Evolutionary conservation across 441 rosid species (phyloP).

Genomic region (Rhodomyrtus psidioides): DNA sequence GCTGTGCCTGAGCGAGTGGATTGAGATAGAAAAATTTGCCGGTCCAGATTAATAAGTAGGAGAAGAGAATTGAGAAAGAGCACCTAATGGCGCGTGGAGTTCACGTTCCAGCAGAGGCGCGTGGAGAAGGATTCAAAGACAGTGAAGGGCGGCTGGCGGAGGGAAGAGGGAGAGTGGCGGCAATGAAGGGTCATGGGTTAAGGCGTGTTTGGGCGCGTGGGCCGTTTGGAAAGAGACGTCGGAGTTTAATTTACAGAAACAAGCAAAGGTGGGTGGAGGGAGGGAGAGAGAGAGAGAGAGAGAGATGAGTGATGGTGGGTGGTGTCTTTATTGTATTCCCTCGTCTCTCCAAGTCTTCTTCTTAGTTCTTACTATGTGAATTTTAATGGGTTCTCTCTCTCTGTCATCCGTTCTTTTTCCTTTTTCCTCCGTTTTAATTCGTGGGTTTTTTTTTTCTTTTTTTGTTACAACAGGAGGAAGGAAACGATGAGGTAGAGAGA

Average conservation of each 20-base stretch:
- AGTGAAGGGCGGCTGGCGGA: conserved; percentile 2
- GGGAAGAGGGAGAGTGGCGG: neutral
- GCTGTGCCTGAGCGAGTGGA: too few relatives aligned
- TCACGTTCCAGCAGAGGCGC: neutral
- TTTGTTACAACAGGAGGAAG: neutral
- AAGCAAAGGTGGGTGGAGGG: neutral
- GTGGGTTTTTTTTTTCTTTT: neutral
- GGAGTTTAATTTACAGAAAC: neutral
- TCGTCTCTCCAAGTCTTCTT: neutral
- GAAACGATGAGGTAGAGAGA: neutral
- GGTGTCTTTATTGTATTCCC: neutral
- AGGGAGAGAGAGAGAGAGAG: neutral
- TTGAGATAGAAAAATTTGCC: too few relatives aligned
- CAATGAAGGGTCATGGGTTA: neutral
- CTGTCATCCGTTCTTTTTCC: neutral
- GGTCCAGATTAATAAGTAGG: too few relatives aligned
- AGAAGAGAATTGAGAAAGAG: too few relatives aligned
- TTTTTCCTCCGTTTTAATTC: neutral
- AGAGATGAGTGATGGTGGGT: neutral
- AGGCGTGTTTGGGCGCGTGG: neutral
- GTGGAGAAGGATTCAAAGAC: neutral
- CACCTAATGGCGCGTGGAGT: neutral
- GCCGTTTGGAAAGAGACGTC: neutral
- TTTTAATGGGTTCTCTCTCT: neutral
- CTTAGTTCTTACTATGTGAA: neutral